Conservation (phyloP, 306 rosid genomes). For the Fragaria ananassa region DNA sequence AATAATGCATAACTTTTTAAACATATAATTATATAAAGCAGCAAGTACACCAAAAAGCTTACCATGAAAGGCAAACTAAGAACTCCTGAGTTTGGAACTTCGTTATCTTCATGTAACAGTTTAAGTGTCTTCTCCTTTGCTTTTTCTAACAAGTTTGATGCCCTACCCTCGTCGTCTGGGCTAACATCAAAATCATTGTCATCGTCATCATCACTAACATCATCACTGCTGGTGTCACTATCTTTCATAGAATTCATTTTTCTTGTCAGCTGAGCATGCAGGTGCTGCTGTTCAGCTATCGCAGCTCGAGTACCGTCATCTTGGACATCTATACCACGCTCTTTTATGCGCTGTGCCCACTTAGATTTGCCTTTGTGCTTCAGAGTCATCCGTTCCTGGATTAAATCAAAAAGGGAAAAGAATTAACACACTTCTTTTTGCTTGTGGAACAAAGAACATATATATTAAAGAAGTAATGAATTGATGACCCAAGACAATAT, state of each 20-base stretch:
- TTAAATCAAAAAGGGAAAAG: conserved; percentile 7
- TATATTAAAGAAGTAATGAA: neutral
- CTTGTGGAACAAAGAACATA: neutral
- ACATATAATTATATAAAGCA: neutral
- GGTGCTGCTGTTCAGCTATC: conserved; percentile 62
- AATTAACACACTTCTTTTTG: conserved; percentile 6
- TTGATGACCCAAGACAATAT: neutral
- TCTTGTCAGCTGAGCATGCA: conserved; percentile 68
- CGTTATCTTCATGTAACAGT: conserved; percentile 64
- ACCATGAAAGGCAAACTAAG: conserved; percentile 92
- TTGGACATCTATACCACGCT: conserved; percentile 70
- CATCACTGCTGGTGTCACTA: conserved; percentile 63
- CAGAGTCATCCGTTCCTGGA: conserved; percentile 83
- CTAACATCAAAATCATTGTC: conserved; percentile 54
- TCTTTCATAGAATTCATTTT: conserved; percentile 74
- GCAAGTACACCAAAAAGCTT: conserved; percentile 24
- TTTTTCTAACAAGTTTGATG: conserved; percentile 50
- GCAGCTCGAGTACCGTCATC: conserved; percentile 96
- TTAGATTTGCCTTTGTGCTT: conserved; percentile 65
- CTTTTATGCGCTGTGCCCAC: conserved; percentile 66
- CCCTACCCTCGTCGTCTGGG: conserved; percentile 45
- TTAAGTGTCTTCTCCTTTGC: conserved; percentile 71
- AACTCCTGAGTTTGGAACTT: conserved; percentile 72
- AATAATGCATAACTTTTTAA: neutral
- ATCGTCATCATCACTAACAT: conserved; percentile 59